These are phyloP conservation scores for Tephrocybe sp. DNA, from an alignment of 768 basidiomycete species.

Conservation along the genomic window DNA sequence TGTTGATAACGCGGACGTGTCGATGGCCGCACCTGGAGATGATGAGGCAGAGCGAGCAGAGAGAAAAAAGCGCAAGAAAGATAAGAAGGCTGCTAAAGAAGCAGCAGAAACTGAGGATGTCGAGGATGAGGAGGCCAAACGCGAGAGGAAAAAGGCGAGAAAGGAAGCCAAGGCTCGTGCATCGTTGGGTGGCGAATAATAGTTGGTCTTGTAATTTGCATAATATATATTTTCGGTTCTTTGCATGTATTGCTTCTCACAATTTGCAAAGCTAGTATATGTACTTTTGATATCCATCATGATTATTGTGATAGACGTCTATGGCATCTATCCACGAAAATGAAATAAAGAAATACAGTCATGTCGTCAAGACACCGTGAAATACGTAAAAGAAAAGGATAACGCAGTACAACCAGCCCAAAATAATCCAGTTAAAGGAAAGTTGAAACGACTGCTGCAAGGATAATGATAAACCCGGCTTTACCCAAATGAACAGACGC, in stretches of 20 bases:
- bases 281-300: too few species aligned
- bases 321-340: constrained; percentile 17
- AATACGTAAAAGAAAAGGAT: constrained; percentile 2
- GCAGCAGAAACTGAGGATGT: constrained; percentile 43
- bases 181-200: constrained; percentile 38
- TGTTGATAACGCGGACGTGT: constrained; percentile 38
- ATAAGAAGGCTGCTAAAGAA: constrained; percentile 55
- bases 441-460: constrained; percentile 30
- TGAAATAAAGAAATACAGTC: constrained; percentile 15
- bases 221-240: too few species aligned
- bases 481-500: constrained; percentile 32
- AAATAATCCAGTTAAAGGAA: constrained; percentile 31
- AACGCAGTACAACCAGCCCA: not conserved
- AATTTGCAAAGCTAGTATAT: not conserved
- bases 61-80: constrained; percentile 61
- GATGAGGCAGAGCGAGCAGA: constrained; percentile 54
- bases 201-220: too few species aligned
- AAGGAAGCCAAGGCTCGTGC: constrained; percentile 66
- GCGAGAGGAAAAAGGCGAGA: constrained; percentile 63
- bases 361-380: constrained; percentile 24
- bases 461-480: constrained; percentile 26
- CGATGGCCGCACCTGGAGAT: constrained; percentile 38
- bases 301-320: too few species aligned
- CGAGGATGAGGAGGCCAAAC: constrained; percentile 60
- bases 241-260: not conserved